These are phyloP conservation scores for Beauveria pseudobassiana DNA, from an alignment of 2,329 filamentous ascomycete genomes.

Conservation along the genomic window DNA sequence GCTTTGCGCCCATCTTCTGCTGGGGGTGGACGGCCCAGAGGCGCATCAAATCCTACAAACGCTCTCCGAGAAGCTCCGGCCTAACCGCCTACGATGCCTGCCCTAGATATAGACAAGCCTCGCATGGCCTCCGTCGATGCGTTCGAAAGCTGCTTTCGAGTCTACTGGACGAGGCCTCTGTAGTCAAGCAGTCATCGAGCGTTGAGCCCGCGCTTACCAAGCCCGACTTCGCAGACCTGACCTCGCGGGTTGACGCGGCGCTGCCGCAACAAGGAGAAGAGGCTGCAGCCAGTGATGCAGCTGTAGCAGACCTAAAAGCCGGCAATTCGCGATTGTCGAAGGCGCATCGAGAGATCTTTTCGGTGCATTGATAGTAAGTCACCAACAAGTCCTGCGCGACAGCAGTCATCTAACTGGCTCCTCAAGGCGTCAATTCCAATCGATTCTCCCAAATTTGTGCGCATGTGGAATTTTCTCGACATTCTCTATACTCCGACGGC, in stretches of 20 bases:
- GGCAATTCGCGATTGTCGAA: conserved; percentile 68
- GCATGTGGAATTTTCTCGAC: conserved; percentile 90
- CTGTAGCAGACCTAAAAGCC: conserved; percentile 32
- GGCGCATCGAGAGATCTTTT: conserved; percentile 77
- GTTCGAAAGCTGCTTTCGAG: conserved; percentile 47
- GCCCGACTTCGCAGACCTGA: conserved; percentile 50
- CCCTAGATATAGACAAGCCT: conserved; percentile 35
- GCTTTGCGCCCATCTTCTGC: not conserved
- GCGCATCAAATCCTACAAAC: not conserved
- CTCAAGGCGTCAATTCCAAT: conserved; percentile 69
- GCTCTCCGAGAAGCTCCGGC: not conserved
- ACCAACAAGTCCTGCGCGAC: conserved; percentile 12
- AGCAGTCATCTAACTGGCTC: conserved; percentile 24
- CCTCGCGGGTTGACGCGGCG: conserved; percentile 34
- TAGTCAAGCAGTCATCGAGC: conserved; percentile 48
- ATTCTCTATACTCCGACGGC: conserved; percentile 77
- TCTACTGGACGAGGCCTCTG: conserved; percentile 51
- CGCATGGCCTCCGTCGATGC: conserved; percentile 46
- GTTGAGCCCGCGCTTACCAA: conserved; percentile 73
- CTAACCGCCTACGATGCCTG: conserved; percentile 36
- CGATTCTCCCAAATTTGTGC: conserved; percentile 68
- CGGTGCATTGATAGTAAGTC: conserved; percentile 65
- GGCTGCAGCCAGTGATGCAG: conserved; percentile 24
- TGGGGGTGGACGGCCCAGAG: not conserved
- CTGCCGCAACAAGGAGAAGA: conserved; percentile 21